Evolutionary conservation across 2,329 filamentous ascomycete genomes (phyloP), one percentile per base, ranked within the genome.

Genomic region (Claviceps citrina): DNA sequence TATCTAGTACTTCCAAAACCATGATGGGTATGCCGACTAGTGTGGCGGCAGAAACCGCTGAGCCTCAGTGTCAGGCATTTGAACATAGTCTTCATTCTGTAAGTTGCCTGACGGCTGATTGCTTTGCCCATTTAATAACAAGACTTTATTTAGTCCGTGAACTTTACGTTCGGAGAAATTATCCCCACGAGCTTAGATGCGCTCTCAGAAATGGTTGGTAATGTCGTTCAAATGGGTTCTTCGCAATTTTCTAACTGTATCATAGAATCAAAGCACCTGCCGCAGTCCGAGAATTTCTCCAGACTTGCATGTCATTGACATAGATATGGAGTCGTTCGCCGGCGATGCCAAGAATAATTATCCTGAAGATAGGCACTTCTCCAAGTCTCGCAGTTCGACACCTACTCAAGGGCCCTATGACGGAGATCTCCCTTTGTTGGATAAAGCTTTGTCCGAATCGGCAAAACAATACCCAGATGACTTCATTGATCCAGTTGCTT

Each of bases 391-490:
- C 24, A 36, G 20, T 10, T 19, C 9, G 15, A 36, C 33, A 20
- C 39, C 39, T 7, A 9, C 22, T 16, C 31, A 32, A 13, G n/a
- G 3, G 13, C 20, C 26, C 28, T n/a, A 30, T 16, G 12, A 39
- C 13, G 36, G 31, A 5, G 30, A 20, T 7, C 16, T 24, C 3
- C 31, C 19, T 8, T 7, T 19, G 4, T n/a, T 43, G n/a, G 27
- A 39, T 15, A 43, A 47, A 40, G 24, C 45, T 12, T 30, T 43
- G 13, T 45, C 43, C 15, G 31, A 34, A 32, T 37, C 33, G 4
- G 37, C 41, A 13, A 25, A 31, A 26, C n/a, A 39, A 5, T 38
- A 38, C 13, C 31, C 30, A 15, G 10, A 20, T 13, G 38, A 40
- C 18, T 35, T 37, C 19, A 39, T 40, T 19, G 35, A 43, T 18